A percentile compares a stretch with the other conserved stretches of the same genome.
Conservation (phyloP, 306 rosid species). For the Neltuma alba region DNA sequence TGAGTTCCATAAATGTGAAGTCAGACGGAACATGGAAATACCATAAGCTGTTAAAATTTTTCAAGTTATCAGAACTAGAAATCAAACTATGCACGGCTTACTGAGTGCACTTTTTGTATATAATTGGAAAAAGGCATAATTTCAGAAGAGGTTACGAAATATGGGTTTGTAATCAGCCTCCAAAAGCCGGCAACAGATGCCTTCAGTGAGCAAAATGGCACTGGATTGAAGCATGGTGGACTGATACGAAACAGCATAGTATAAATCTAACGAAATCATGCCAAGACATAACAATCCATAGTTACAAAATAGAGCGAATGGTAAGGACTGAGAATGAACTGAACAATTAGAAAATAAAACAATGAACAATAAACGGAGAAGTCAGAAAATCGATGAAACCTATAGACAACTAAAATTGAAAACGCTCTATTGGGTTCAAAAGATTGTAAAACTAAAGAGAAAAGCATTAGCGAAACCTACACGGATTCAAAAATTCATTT, state of each 20-base stretch:
- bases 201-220: not conserved
- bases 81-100: not conserved
- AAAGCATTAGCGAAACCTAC: not conserved
- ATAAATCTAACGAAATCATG: not conserved
- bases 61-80: conserved; percentile 15
- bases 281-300: not conserved
- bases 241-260: not conserved
- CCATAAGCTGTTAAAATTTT: conserved; percentile 2
- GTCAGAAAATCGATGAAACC: not conserved
- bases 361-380: not conserved
- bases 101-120: not conserved
- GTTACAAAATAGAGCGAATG: not conserved
- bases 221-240: not conserved
- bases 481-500: not conserved
- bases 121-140: conserved; percentile 13
- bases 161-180: not conserved
- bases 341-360: not conserved
- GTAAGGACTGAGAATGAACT: not conserved
- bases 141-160: not conserved
- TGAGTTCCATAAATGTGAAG: not conserved
- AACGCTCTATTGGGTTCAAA: not conserved
- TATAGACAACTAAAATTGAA: not conserved
- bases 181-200: not conserved
- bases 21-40: not conserved
- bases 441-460: not conserved